These are phyloP conservation scores for Linnemannia zychae DNA, from an alignment of 192 early-diverging fungal genomes.

Conservation along the genomic window DNA sequence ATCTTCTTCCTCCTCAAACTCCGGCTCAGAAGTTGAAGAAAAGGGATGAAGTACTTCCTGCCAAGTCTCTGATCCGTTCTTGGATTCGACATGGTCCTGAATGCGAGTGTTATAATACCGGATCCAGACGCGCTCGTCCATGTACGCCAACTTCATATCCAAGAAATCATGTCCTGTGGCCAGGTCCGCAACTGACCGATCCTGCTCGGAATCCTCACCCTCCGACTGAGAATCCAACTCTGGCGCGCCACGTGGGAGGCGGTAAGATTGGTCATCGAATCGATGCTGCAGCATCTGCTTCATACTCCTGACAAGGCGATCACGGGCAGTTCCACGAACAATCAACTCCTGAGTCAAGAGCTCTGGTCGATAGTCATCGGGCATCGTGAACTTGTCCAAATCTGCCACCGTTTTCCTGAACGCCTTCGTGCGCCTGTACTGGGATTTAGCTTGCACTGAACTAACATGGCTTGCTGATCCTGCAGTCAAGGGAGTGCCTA, in stretches of 20 bases:
- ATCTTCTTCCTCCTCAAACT: conserved; percentile 14
- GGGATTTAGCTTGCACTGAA: conserved; percentile 14
- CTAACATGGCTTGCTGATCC: neutral
- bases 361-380: conserved; percentile 30
- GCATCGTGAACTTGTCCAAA: conserved; percentile 51
- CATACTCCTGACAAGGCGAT: conserved; percentile 27
- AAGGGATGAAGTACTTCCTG: conserved; percentile 28
- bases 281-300: conserved; percentile 22
- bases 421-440: conserved; percentile 18
- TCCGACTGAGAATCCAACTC: conserved; percentile 10
- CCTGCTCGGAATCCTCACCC: neutral
- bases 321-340: conserved; percentile 15
- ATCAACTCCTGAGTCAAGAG: conserved; percentile 30
- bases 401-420: conserved; percentile 30
- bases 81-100: conserved; percentile 40
- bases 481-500: neutral
- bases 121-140: conserved; percentile 38
- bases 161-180: conserved; percentile 34
- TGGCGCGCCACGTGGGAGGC: conserved; percentile 27
- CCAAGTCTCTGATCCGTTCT: conserved; percentile 49
- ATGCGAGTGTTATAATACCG: conserved; percentile 47
- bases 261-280: conserved; percentile 19
- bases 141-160: conserved; percentile 39
- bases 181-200: neutral
- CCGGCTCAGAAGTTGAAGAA: neutral